phyloP scores from a whole-genome alignment of 306 rosid species.

The Vigna hirtella region DNA sequence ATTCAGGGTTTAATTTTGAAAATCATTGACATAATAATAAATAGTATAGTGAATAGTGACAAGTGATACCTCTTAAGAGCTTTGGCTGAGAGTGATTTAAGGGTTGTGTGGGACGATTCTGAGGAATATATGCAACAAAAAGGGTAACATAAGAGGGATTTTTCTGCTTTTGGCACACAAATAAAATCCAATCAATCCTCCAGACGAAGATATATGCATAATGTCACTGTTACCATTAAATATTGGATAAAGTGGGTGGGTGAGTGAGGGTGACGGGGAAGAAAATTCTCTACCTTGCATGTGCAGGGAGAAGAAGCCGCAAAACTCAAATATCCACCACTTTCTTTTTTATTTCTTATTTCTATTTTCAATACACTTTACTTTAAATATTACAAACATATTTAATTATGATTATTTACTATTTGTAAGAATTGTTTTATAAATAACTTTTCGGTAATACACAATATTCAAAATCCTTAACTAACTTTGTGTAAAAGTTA shows the following conservation, averaged over 20 bases:
- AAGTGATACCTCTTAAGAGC: slow-evolving; percentile 41
- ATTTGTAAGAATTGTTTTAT: too few relatives aligned
- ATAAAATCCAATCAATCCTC: neutral
- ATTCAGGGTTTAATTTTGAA: slow-evolving; percentile 4
- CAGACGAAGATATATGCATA: neutral
- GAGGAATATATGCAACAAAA: slow-evolving; percentile 24
- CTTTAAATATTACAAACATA: too few relatives aligned
- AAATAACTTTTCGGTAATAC: too few relatives aligned
- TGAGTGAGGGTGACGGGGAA: slow-evolving; percentile 4
- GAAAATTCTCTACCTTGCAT: slow-evolving; percentile 11
- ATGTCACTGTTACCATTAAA: slow-evolving; percentile 6
- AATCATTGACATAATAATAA: neutral
- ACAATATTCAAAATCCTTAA: too few relatives aligned
- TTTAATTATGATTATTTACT: too few relatives aligned
- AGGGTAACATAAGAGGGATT: slow-evolving; percentile 27
- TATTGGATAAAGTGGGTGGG: slow-evolving; percentile 35
- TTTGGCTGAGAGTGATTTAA: slow-evolving; percentile 27
- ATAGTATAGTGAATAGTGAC: neutral
- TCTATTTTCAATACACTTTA: neutral
- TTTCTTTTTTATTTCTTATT: neutral
- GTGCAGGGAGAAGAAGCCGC: neutral
- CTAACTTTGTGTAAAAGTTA: too few relatives aligned
- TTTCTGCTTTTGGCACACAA: slow-evolving; percentile 30
- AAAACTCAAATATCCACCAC: neutral
- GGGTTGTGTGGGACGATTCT: neutral